Evolutionary conservation across 345 rosid genomes (phyloP).

Genomic region (Hevea brasiliensis): DNA sequence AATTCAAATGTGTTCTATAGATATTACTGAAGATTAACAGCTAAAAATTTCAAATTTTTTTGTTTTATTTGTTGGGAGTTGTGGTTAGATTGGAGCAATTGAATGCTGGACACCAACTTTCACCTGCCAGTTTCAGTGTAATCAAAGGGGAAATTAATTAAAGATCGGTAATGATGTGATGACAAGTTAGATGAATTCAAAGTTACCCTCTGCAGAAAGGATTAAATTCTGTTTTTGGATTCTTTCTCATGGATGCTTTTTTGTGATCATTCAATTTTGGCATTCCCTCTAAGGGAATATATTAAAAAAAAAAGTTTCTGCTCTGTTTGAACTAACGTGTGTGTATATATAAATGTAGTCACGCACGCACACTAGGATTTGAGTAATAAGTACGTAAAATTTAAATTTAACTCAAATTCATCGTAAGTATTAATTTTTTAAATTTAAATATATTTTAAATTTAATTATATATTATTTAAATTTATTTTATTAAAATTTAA

Average conservation of each 20-base stretch:
- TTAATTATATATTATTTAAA: too few relatives aligned
- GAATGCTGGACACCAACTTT: conserved; percentile 4
- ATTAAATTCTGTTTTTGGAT: not conserved
- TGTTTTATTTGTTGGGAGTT: too few relatives aligned
- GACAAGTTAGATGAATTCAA: not conserved
- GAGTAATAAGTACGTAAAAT: too few relatives aligned
- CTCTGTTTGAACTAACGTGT: too few relatives aligned
- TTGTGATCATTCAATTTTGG: not conserved
- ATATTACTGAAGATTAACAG: conserved; percentile 7
- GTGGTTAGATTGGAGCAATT: not conserved
- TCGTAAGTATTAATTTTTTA: too few relatives aligned
- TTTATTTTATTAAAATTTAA: too few relatives aligned
- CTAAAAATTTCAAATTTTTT: too few relatives aligned
- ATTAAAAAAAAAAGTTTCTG: too few relatives aligned
- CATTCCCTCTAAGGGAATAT: not conserved
- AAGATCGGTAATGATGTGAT: not conserved
- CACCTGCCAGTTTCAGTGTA: conserved; percentile 3
- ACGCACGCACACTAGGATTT: too few relatives aligned
- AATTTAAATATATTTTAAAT: too few relatives aligned
- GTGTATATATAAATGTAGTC: too few relatives aligned
- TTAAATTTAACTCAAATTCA: too few relatives aligned
- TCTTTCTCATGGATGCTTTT: not conserved
- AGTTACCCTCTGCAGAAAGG: not conserved
- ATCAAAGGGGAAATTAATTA: not conserved
- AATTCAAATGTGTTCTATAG: conserved; percentile 30